Evolutionary conservation across 345 rosid species (phyloP), one percentile per base, ranked within the genome.

Genomic region (Populus deltoides): DNA sequence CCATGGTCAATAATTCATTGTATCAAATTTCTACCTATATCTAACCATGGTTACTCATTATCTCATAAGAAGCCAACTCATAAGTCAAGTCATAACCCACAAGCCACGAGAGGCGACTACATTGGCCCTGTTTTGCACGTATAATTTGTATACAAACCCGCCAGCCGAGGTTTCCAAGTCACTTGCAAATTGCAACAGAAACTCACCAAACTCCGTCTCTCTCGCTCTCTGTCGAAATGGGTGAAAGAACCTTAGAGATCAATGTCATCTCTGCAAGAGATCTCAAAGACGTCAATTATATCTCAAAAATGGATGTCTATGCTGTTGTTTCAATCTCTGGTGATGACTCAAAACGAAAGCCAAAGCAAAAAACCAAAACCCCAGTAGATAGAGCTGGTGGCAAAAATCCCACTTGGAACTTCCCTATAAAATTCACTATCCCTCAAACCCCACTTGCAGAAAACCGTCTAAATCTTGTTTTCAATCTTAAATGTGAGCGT

Each of bases 221-320:
- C 22, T 18, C 59, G 8, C 41, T 18, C 9, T 18, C 59, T 18
- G 2, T 18, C 41, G 49, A 57, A 2, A 94, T 91, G 98, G 94
- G 87, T 53, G 74, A 80, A 68, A 87, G 87, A 16, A 73, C 86
- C 35, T 76, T 94, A 18, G 94, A 94, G 8, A 83, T 94, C 85
- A 93, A 89, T 81, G 77, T 91, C 22, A 78, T 81, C 82, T 90
- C 94, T 11, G 98, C 97, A 33, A 89, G 86, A 65, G 88, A 85
- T 75, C 88, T 94, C 33, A 87, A 93, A 77, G 83, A 91, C 70
- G 94, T 90, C 72, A 93, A 93, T 36, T 81, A 89, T 16, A 66
- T 94, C 80, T 75, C 90, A 67, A 94, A 90, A 76, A 94, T 93
- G 98, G 97, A 92, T 70, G 95, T 89, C 3, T 94, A 92, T 88